Conservation (phyloP, 441 rosid species). For the Monsonia emarginata region DNA sequence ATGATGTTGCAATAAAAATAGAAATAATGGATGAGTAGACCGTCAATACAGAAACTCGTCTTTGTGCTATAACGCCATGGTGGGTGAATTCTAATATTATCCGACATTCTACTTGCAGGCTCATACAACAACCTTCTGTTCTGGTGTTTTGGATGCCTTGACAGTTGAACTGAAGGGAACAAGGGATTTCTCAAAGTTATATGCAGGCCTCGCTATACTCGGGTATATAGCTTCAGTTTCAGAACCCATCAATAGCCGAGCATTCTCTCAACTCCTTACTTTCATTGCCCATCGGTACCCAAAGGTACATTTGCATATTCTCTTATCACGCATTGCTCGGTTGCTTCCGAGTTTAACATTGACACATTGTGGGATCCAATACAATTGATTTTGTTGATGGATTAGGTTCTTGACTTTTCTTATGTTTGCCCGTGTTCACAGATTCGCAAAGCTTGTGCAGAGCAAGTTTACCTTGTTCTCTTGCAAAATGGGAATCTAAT, state of each 20-base stretch:
- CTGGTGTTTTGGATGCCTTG: conserved; percentile 56
- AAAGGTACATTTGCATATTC: conserved; percentile 35
- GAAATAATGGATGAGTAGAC: too few species aligned
- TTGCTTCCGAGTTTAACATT: background rate
- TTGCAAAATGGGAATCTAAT: conserved; percentile 54
- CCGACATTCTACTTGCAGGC: conserved; percentile 42
- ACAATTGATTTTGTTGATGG: background rate
- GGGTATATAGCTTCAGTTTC: conserved; percentile 59
- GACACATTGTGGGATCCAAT: background rate
- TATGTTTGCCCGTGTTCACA: conserved; percentile 17
- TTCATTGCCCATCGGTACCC: conserved; percentile 74
- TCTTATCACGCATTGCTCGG: conserved; percentile 10
- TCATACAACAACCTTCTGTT: conserved; percentile 40
- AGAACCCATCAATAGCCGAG: conserved; percentile 41
- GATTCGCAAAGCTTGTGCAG: conserved; percentile 81
- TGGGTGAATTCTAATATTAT: too few species aligned
- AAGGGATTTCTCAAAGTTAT: conserved; percentile 65
- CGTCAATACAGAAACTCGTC: too few species aligned
- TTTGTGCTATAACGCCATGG: background rate
- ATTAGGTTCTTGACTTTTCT: background rate
- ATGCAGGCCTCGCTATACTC: conserved; percentile 62
- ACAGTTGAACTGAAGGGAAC: conserved; percentile 56
- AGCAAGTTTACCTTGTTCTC: conserved; percentile 64
- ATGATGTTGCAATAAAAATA: too few species aligned
- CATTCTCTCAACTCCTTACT: conserved; percentile 56